A percentile compares a stretch with the other conserved stretches of the same genome.
Conservation (phyloP, 2,329 filamentous ascomycete genomes). For the Exophiala calicioides region DNA sequence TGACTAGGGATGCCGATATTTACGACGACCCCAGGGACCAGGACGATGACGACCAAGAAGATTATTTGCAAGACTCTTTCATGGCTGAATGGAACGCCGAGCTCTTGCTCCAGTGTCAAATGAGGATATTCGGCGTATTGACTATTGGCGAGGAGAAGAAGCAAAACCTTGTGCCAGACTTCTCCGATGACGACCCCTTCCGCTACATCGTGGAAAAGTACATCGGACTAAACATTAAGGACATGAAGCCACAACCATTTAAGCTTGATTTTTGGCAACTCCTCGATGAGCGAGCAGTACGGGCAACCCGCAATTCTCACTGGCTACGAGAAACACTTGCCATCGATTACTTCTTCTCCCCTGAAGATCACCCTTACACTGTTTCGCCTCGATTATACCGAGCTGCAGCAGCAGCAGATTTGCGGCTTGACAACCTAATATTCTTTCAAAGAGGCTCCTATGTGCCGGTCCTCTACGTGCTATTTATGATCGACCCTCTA, state of each 20-base stretch:
- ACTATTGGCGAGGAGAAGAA: slow-evolving; percentile 9
- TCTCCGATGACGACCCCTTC: not conserved
- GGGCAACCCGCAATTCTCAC: slow-evolving; percentile 7
- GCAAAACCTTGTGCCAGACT: not conserved
- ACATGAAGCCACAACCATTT: not conserved
- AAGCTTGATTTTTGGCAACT: slow-evolving; percentile 8
- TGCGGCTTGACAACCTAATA: not conserved
- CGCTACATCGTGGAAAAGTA: not conserved
- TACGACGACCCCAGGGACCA: not conserved
- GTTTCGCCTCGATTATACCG: slow-evolving; percentile 11
- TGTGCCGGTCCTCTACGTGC: slow-evolving; percentile 5
- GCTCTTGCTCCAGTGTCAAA: slow-evolving; percentile 8
- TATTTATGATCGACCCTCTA: slow-evolving; percentile 7
- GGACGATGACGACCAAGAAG: not conserved
- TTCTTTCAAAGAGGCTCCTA: not conserved
- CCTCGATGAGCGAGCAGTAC: slow-evolving; percentile 8
- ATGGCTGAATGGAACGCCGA: slow-evolving; percentile 6
- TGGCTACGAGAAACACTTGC: slow-evolving; percentile 9
- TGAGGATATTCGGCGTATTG: slow-evolving; percentile 10
- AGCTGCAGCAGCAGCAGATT: slow-evolving; percentile 6
- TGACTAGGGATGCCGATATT: not conserved
- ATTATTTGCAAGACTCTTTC: not conserved
- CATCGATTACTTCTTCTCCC: slow-evolving; percentile 7
- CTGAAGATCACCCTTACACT: slow-evolving; percentile 9
- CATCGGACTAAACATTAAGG: not conserved